A percentile compares a stretch with the other conserved stretches of the same genome.
These are phyloP conservation scores for Cornus florida DNA, from an alignment of 148 eudicot species.

Conservation along the genomic window DNA sequence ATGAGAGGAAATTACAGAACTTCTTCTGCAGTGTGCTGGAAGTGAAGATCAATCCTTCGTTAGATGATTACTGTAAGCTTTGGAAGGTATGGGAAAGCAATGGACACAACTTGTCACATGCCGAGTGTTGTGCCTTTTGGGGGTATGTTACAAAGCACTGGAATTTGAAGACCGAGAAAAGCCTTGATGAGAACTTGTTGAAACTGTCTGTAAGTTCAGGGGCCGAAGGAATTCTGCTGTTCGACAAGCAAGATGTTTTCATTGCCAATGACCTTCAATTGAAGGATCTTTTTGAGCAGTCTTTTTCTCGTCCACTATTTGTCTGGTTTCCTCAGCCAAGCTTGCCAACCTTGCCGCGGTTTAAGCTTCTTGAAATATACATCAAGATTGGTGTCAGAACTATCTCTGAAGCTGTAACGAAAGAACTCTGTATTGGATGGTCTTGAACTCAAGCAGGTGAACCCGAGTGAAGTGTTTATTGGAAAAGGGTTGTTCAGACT, in stretches of 20 bases:
- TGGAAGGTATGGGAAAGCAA: conserved; percentile 59
- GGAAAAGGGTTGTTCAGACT: conserved; percentile 46
- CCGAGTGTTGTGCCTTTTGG: conserved; percentile 61
- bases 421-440: conserved; percentile 19
- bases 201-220: conserved; percentile 50
- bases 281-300: conserved; percentile 43
- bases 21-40: no score
- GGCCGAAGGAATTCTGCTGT: conserved; percentile 29
- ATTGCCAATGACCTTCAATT: conserved; percentile 60
- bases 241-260: conserved; percentile 45
- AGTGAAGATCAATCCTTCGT: no score
- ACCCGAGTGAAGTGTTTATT: conserved; percentile 30
- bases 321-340: conserved; percentile 57
- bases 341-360: conserved; percentile 24
- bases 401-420: conserved; percentile 45
- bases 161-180: conserved; percentile 22
- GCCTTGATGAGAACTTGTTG: conserved; percentile 20
- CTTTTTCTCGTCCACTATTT: conserved; percentile 36
- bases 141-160: conserved; percentile 27
- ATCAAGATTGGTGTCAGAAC: conserved; percentile 49
- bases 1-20: no score
- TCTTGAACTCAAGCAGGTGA: conserved; percentile 17
- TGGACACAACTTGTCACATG: conserved; percentile 19
- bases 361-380: conserved; percentile 44
- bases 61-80: no score